A percentile compares a stretch with the other conserved stretches of the same genome.
Conservation (phyloP, 306 rosid species). For the Spatholobus suberectus region DNA sequence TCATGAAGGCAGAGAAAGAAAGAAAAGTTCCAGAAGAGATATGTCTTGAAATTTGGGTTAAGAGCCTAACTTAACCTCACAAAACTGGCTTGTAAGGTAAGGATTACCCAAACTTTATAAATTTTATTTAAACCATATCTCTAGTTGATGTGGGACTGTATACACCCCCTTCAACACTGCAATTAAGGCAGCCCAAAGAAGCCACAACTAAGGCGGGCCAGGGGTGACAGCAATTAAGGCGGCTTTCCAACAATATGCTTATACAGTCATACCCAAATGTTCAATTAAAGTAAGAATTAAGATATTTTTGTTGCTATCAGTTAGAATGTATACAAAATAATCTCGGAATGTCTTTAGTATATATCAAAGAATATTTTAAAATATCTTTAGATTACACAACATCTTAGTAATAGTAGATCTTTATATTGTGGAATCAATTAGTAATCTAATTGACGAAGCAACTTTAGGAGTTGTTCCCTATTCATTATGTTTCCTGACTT, state of each 20-base stretch:
- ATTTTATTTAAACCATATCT: too few species aligned
- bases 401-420: background rate
- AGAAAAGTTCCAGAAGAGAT: background rate
- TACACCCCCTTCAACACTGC: too few species aligned
- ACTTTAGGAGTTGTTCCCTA: conserved; percentile 16
- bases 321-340: conserved; percentile 5
- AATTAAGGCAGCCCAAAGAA: too few species aligned
- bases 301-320: background rate
- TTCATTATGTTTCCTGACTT: background rate
- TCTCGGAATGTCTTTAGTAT: background rate
- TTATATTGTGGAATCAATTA: conserved; percentile 6
- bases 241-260: too few species aligned
- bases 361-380: background rate
- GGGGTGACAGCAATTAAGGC: too few species aligned
- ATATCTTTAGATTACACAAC: background rate
- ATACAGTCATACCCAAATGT: background rate
- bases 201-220: too few species aligned
- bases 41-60: too few species aligned
- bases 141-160: too few species aligned
- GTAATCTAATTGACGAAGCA: conserved; percentile 1
- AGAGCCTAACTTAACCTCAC: too few species aligned
- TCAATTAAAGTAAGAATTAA: background rate
- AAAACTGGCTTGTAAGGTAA: too few species aligned
- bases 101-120: too few species aligned
- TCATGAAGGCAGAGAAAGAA: conserved; percentile 11